These are phyloP conservation scores for Didymella pinodella DNA, from an alignment of 2,329 filamentous ascomycete genomes.

Conservation along the genomic window DNA sequence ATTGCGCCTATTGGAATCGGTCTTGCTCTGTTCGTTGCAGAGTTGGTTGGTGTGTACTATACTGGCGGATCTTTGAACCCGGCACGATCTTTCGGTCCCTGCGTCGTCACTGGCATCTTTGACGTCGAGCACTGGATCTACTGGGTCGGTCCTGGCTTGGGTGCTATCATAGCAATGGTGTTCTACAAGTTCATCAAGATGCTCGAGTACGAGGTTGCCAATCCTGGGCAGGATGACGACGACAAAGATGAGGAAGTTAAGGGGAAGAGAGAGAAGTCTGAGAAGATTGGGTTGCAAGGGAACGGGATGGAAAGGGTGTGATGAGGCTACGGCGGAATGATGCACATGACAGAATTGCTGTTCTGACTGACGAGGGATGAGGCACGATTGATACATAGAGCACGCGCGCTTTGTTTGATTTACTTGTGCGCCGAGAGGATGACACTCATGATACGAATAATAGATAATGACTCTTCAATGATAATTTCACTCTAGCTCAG, in stretches of 20 bases:
- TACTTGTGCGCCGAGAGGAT: neutral
- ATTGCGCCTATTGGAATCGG: constrained; percentile 77
- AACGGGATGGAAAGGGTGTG: constrained; percentile 17
- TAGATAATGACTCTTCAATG: constrained; percentile 7
- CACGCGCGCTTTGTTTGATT: neutral
- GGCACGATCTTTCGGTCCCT: constrained; percentile 57
- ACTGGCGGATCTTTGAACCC: constrained; percentile 58
- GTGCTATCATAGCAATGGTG: constrained; percentile 56
- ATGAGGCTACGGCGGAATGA: constrained; percentile 4
- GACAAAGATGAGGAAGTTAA: constrained; percentile 35
- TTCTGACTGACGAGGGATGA: neutral
- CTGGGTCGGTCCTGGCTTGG: constrained; percentile 57
- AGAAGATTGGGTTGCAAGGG: constrained; percentile 20
- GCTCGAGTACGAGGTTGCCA: constrained; percentile 49
- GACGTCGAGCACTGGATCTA: constrained; percentile 59
- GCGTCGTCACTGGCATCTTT: constrained; percentile 53
- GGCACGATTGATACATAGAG: neutral
- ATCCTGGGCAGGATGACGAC: constrained; percentile 48
- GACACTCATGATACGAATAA: constrained; percentile 2
- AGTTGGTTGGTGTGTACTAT: constrained; percentile 60
- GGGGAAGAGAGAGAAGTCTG: constrained; percentile 27
- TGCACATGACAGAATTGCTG: neutral
- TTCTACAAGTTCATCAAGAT: constrained; percentile 60
- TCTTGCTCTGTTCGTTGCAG: constrained; percentile 70
- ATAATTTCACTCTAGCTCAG: neutral